These are phyloP conservation scores for Botrytis tulipae DNA, from an alignment of 2,329 filamentous ascomycete genomes.

Conservation along the genomic window DNA sequence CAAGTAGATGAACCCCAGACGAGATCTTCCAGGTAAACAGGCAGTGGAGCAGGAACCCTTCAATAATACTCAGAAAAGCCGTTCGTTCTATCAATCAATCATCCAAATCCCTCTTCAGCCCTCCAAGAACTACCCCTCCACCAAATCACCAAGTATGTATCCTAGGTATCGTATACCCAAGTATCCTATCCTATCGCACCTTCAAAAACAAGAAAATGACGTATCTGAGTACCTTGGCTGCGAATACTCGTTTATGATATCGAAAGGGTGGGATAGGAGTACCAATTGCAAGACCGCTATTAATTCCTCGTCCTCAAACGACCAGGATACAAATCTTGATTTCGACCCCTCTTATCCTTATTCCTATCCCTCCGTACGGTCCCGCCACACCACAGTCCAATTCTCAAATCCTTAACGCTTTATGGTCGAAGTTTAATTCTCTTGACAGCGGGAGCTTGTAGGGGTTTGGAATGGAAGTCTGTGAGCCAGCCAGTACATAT, in stretches of 20 bases:
- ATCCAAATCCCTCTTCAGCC: not conserved
- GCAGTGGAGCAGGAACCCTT: not conserved
- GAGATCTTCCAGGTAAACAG: not conserved
- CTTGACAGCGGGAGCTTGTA: not conserved
- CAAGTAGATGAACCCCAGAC: not conserved
- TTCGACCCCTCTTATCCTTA: not conserved
- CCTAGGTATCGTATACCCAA: not conserved
- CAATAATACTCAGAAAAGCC: not conserved
- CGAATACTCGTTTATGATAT: not conserved
- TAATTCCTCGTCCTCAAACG: not conserved
- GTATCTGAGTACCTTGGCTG: not conserved
- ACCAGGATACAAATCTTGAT: constrained; percentile 11
- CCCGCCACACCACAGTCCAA: not conserved
- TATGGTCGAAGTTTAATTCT: not conserved
- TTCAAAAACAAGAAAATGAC: not conserved
- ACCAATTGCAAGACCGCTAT: not conserved
- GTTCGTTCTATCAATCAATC: not conserved
- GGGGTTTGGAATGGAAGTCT: not conserved
- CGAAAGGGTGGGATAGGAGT: not conserved
- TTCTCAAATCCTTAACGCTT: not conserved
- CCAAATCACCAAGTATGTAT: not conserved
- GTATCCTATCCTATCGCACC: not conserved
- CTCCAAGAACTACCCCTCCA: not conserved
- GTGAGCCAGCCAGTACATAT: not conserved
- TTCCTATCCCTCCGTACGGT: not conserved